Conservation (phyloP, 768 basidiomycete genomes). For the Serendipita indica region DNA sequence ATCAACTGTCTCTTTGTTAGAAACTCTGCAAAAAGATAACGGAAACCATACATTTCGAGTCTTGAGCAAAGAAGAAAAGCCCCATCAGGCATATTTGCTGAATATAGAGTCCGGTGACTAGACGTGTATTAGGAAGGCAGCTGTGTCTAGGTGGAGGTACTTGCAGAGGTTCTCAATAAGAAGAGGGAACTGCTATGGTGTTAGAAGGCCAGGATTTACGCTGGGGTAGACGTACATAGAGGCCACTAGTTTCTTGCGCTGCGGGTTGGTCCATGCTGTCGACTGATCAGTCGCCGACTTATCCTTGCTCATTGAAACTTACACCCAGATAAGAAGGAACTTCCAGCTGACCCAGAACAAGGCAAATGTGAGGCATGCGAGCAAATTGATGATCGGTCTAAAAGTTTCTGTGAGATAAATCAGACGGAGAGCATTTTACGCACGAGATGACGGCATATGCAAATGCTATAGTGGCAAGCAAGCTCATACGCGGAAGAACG, state of each 20-base stretch:
- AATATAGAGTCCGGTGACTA: background rate
- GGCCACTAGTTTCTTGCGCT: slow-evolving; percentile 31
- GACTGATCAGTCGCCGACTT: slow-evolving; percentile 25
- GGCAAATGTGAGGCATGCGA: slow-evolving; percentile 43
- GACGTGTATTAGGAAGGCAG: background rate
- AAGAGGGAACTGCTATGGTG: slow-evolving; percentile 24
- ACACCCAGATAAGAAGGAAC: slow-evolving; percentile 21
- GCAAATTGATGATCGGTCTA: slow-evolving; percentile 49
- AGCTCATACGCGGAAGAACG: slow-evolving; percentile 35
- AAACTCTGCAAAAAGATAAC: background rate
- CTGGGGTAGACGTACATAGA: slow-evolving; percentile 14
- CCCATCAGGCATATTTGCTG: background rate
- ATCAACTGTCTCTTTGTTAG: background rate
- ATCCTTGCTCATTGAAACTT: background rate
- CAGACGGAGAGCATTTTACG: background rate
- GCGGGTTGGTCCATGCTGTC: slow-evolving; percentile 41
- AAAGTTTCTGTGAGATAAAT: slow-evolving; percentile 46
- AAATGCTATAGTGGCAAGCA: slow-evolving; percentile 29
- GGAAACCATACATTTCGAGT: background rate
- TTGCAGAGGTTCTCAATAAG: slow-evolving; percentile 30
- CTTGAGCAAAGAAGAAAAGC: background rate
- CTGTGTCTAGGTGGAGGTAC: background rate
- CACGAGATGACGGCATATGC: background rate
- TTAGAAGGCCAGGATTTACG: too few species aligned
- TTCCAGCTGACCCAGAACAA: slow-evolving; percentile 50